Evolutionary conservation across 768 basidiomycete species (phyloP).

Genomic region (Hypholoma sublateritium): DNA sequence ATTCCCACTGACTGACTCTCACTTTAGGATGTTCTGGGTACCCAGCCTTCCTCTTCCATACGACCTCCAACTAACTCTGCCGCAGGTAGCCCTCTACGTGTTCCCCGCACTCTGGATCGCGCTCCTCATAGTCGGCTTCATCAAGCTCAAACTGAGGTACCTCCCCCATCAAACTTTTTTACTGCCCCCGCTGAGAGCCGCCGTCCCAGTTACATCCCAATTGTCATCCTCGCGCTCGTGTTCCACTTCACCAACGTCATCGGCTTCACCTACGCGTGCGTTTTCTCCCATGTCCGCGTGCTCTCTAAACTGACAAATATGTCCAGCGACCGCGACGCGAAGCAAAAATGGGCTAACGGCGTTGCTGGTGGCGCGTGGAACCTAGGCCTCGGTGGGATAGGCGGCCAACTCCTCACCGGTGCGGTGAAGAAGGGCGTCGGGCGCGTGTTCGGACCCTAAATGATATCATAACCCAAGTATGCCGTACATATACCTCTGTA

Average conservation of each 20-base stretch:
- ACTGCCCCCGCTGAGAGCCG: conserved; percentile 10
- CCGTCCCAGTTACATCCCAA: conserved; percentile 79
- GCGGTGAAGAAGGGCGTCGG: conserved; percentile 83
- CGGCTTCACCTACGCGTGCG: conserved; percentile 94
- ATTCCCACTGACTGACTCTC: neutral
- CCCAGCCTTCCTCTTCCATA: conserved; percentile 5
- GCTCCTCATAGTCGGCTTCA: conserved; percentile 83
- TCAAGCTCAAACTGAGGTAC: conserved; percentile 87
- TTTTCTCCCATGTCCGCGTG: conserved; percentile 11
- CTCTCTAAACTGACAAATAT: conserved; percentile 10
- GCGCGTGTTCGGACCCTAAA: conserved; percentile 60
- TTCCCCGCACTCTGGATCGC: conserved; percentile 89
- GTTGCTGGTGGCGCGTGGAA: conserved; percentile 71
- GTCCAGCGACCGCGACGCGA: conserved; percentile 85
- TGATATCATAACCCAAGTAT: neutral
- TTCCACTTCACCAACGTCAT: conserved; percentile 97
- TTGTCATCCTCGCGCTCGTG: conserved; percentile 89
- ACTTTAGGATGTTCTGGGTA: conserved; percentile 89
- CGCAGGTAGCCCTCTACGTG: conserved; percentile 81
- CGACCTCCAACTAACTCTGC: conserved; percentile 4
- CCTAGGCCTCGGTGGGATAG: conserved; percentile 76
- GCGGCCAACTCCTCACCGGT: conserved; percentile 80
- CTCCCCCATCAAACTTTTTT: conserved; percentile 27
- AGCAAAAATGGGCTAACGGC: conserved; percentile 84
- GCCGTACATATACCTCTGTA: conserved; percentile 2